These are phyloP conservation scores for Dalbergia oliveri DNA, from an alignment of 306 rosid genomes.

Conservation along the genomic window DNA sequence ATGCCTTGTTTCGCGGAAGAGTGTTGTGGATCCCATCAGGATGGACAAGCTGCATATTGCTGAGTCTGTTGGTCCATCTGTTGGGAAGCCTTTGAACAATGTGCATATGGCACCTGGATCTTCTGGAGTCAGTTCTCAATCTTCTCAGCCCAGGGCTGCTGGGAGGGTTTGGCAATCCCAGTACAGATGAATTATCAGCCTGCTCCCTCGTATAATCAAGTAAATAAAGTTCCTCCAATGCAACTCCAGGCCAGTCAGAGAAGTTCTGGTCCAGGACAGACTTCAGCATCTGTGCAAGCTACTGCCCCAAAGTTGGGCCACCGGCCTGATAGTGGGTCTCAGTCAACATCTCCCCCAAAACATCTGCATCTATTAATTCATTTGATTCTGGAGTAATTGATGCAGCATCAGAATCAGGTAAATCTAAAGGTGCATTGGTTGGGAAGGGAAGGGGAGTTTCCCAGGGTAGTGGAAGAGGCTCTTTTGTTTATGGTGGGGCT, in stretches of 20 bases:
- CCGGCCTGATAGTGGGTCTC: slow-evolving; percentile 80
- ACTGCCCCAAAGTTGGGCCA: slow-evolving; percentile 64
- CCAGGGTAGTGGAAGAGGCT: slow-evolving; percentile 82
- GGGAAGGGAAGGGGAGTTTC: slow-evolving; percentile 81
- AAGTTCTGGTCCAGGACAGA: slow-evolving; percentile 57
- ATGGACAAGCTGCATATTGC: slow-evolving; percentile 75
- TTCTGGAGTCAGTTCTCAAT: slow-evolving; percentile 59
- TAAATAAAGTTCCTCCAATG: slow-evolving; percentile 58
- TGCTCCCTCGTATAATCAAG: slow-evolving; percentile 45
- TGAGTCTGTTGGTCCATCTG: slow-evolving; percentile 57
- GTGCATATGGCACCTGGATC: slow-evolving; percentile 62
- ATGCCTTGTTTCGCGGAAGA: slow-evolving; percentile 65
- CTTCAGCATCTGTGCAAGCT: slow-evolving; percentile 60
- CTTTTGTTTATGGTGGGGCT: slow-evolving; percentile 74
- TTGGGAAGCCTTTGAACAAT: slow-evolving; percentile 66
- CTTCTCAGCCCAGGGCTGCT: slow-evolving; percentile 64
- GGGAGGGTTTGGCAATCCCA: slow-evolving; percentile 59
- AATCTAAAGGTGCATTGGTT: slow-evolving; percentile 70
- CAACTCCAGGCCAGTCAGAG: slow-evolving; percentile 66
- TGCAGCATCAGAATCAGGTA: slow-evolving; percentile 69
- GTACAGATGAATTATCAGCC: slow-evolving; percentile 70
- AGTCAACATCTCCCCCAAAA: slow-evolving; percentile 75
- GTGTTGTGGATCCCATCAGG: slow-evolving; percentile 60
- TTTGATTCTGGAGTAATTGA: slow-evolving; percentile 76
- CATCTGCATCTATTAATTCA: slow-evolving; percentile 58